Evolutionary conservation across 345 rosid species (phyloP).

Genomic region (Euphorbia peplus): DNA sequence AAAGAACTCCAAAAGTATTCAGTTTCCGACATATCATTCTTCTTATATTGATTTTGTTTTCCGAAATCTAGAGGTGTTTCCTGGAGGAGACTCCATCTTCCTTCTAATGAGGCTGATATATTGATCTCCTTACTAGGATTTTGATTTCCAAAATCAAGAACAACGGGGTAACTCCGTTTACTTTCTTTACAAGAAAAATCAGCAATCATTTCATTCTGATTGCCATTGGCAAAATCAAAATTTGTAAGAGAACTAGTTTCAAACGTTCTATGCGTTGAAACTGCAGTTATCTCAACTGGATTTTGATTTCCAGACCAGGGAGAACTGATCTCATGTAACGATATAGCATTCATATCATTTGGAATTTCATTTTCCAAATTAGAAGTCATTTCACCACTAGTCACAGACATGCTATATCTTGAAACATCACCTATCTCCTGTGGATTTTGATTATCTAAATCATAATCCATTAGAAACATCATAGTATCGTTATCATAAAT

Average conservation of each 20-base stretch:
- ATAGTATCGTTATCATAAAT: not conserved
- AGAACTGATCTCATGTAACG: not conserved
- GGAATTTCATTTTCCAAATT: slow-evolving; percentile 9
- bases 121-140: not conserved
- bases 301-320: not conserved
- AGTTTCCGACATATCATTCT: not conserved
- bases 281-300: not conserved
- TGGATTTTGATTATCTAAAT: not conserved
- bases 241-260: not conserved
- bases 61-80: slow-evolving; percentile 1
- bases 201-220: not conserved
- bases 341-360: not conserved
- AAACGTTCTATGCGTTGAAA: not conserved
- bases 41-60: not conserved
- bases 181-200: not conserved
- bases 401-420: not conserved
- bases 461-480: not conserved
- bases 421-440: not conserved
- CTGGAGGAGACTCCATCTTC: not conserved
- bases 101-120: no score
- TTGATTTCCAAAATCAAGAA: not conserved
- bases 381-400: not conserved
- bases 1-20: not conserved
- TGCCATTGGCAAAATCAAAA: not conserved
- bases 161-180: not conserved